These are phyloP conservation scores for Fusarium sp. DNA, from an alignment of 2,329 filamentous ascomycete species.

Conservation along the genomic window DNA sequence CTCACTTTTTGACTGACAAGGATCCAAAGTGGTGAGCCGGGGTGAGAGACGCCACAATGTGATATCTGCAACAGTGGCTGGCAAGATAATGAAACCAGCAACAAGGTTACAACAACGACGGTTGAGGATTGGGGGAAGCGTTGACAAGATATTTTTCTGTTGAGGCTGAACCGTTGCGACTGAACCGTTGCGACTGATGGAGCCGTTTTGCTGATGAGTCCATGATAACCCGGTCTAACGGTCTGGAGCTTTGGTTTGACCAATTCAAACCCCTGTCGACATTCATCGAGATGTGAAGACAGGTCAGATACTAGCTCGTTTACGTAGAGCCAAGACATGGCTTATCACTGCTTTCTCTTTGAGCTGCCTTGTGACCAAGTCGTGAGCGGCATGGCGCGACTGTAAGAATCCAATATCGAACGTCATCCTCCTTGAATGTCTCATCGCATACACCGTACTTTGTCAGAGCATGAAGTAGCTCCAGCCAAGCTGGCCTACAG, in stretches of 20 bases:
- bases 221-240: slow-evolving; percentile 13
- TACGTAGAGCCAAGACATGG: slow-evolving; percentile 15
- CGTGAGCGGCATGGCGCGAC: slow-evolving; percentile 5
- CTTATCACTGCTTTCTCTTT: slow-evolving; percentile 6
- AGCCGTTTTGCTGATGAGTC: slow-evolving; percentile 15
- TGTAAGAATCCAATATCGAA: slow-evolving; percentile 1
- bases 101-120: background rate
- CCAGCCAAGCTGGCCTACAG: slow-evolving; percentile 24
- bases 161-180: slow-evolving; percentile 27
- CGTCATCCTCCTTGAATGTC: slow-evolving; percentile 31
- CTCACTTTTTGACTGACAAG: slow-evolving; percentile 18
- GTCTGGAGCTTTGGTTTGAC: slow-evolving; percentile 19
- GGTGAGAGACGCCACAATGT: slow-evolving; percentile 28
- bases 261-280: slow-evolving; percentile 30
- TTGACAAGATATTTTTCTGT: background rate
- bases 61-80: slow-evolving; percentile 32
- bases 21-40: slow-evolving; percentile 34
- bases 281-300: slow-evolving; percentile 19
- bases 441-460: slow-evolving; percentile 20
- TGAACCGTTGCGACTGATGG: slow-evolving; percentile 18
- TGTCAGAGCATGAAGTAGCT: slow-evolving; percentile 17
- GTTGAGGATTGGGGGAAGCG: slow-evolving; percentile 1
- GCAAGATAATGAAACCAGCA: slow-evolving; percentile 3
- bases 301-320: slow-evolving; percentile 6
- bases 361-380: background rate